Percentiles rank a stretch among this genome's conserved stretches.
Evolutionary conservation across 495 filamentous ascomycete genomes (phyloP).

Genomic region (Annulohypoxylon bovei): DNA sequence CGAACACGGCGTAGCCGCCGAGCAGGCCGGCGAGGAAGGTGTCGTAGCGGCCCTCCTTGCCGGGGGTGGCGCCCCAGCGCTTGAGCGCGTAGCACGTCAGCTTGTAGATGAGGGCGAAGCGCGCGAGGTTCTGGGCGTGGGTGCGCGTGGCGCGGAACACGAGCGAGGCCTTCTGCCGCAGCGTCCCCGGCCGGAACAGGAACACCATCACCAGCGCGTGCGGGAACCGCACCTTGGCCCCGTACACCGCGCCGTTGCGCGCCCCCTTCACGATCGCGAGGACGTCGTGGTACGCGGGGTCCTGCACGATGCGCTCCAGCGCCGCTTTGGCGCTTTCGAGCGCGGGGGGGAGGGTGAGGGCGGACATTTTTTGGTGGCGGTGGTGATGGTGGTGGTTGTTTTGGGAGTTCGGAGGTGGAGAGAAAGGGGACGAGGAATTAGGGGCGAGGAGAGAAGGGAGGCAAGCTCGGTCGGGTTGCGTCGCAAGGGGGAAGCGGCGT

Average conservation of each 20-base stretch:
- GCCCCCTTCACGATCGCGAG: conserved; percentile 87
- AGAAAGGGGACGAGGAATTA: background rate
- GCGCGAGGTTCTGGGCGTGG: conserved; percentile 90
- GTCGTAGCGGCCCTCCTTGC: conserved; percentile 69
- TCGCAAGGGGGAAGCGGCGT: background rate
- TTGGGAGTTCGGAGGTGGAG: background rate
- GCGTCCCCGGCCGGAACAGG: conserved; percentile 88
- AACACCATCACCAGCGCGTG: conserved; percentile 98
- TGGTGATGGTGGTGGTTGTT: background rate
- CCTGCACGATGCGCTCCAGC: conserved; percentile 76
- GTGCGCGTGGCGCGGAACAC: conserved; percentile 86
- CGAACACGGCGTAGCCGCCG: conserved; percentile 94
- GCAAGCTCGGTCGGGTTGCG: background rate
- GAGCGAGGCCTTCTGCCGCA: conserved; percentile 80
- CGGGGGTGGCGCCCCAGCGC: conserved; percentile 65
- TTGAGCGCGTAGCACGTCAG: conserved; percentile 75
- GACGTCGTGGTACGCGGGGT: conserved; percentile 83
- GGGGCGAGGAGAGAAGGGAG: background rate
- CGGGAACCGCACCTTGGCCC: conserved; percentile 97
- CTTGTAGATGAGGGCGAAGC: conserved; percentile 93
- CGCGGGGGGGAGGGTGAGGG: background rate
- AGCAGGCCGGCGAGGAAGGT: conserved; percentile 89
- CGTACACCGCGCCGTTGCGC: conserved; percentile 97
- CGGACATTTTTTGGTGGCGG: conserved; percentile 3
- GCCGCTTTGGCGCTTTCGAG: conserved; percentile 47